Evolutionary conservation across 2,329 filamentous ascomycete genomes (phyloP).

Genomic region (Penicillium hordei): DNA sequence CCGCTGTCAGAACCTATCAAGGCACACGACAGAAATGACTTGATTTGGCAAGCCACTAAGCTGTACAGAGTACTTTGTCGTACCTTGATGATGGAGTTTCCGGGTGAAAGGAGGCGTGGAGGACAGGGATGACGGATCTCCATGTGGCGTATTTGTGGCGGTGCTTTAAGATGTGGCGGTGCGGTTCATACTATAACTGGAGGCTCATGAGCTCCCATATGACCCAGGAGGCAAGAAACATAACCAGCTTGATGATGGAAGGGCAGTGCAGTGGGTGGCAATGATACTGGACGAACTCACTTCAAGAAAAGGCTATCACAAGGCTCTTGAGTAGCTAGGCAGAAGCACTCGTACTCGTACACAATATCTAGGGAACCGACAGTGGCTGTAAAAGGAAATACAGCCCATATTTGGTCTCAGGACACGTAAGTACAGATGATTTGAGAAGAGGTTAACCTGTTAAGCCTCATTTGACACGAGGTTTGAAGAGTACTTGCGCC

Average conservation of each 20-base stretch:
- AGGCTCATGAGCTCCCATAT: background rate
- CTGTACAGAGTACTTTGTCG: background rate
- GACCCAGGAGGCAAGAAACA: background rate
- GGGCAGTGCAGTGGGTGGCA: slow-evolving; percentile 1
- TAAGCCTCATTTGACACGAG: background rate
- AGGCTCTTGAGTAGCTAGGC: background rate
- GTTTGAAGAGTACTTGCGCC: background rate
- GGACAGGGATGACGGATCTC: background rate
- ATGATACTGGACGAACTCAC: background rate
- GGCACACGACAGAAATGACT: background rate
- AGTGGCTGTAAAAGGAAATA: background rate
- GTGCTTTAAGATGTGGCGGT: slow-evolving; percentile 3
- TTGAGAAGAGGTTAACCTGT: background rate
- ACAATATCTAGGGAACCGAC: background rate
- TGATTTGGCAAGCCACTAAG: background rate
- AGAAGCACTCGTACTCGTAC: background rate
- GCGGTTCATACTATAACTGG: background rate
- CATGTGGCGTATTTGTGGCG: slow-evolving; percentile 7
- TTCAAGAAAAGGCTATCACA: background rate
- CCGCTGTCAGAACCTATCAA: background rate
- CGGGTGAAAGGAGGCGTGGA: background rate
- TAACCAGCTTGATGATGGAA: background rate
- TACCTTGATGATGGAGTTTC: background rate
- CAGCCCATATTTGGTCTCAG: background rate
- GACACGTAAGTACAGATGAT: background rate